Base-by-base conservation (phyloP, 2,329 filamentous ascomycete species). In the Cladosporium sp. region DNA sequence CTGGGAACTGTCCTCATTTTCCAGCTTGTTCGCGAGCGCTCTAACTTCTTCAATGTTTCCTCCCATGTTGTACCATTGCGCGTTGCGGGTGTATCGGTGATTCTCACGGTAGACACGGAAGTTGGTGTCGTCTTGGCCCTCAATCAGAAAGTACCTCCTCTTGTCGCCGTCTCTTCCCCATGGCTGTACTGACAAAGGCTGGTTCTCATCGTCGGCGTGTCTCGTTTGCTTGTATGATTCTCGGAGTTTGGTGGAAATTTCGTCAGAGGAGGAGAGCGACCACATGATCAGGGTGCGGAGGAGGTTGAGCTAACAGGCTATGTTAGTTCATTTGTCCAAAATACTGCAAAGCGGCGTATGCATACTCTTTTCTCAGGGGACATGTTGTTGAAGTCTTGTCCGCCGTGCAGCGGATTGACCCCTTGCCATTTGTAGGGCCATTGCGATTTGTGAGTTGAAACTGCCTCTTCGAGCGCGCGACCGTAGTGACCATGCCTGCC, bases 31-130 rank as follows among this genome's bases (percentile, higher is more conserved):
- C 5, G 85, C 85, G 43, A 97, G 73, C 4, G 71, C 74, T 59
- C 80, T 84, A 55, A 96, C 74, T 66, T 97, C 92, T 4, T 94
- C 89, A 42, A 98, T 96, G 42, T 78, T 85, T 6, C 92, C 89
- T 13, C 93, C 93, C 36, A 97, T 84, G 63, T 85, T 96, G 80
- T 88, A 89, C 93, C 93, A 98, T 19, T 88, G 89, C 54, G 60
- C 60, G 39, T 86, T 80, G 62, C 80, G 80, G 27, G 85, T 78
- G 4, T 83, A 83, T 11, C 88, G 86, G 62, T 95, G 94, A 69
- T 88, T 92, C 70, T 98, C 93, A 47, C 93, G 81, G 68, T 98
- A 98, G 38, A 98, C 80, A 55, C 93, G 82, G 69, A 98, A 98
- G 55, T 86, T 80, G 3, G 92, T 97, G 68, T 98, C 91, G 60